Evolutionary conservation across 2,329 filamentous ascomycete genomes (phyloP), one percentile per base, ranked within the genome.

Genomic region (Penicillium freii): DNA sequence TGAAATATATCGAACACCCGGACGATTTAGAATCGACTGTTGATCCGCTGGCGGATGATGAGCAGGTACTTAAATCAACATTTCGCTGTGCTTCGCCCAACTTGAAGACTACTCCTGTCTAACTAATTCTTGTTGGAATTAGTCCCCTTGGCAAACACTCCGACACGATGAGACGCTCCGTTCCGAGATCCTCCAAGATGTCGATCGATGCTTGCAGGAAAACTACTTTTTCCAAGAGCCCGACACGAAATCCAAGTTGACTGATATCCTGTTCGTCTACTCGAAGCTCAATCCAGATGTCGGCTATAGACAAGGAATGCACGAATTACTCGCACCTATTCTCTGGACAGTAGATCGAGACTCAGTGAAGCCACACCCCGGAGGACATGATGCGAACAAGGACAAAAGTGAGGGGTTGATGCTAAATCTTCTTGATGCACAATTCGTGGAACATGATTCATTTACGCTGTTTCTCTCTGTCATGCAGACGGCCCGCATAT

Each of bases 231-330:
- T 97, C 69, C 91, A 92, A 56, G 84, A 92, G 65, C 84, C 87
- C 13, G 78, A 82, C 15, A 90, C 90, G 1, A 94, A 97, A 73
- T 82, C 81, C 42, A 89, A 91, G 74, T 87, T 99, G 66, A 78
- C 95, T 33, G 90, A 99, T 70, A 87, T 97, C 33, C 80, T 99
- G 34, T 99, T 97, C 74, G 84, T 99, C 63, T 97, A 92, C 76
- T 94, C 92, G 77, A 97, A 96, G 74, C 83, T 95, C 52, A 91
- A 97, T 69, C 91, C 91, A 1, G 86, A 88, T 64, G 82, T 91
- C 53, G 91, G 91, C 17, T 99, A 99, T 72, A 86, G 94, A n/a
- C 94, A 99, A 77, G 94, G 94, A 11, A 99, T 99, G 93, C 94
- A 99, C 72, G 94, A 99, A 75, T 80, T 99, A 43, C 81, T 97